These are phyloP conservation scores for Botrytis aclada DNA, from an alignment of 2,329 filamentous ascomycete species.

Conservation along the genomic window DNA sequence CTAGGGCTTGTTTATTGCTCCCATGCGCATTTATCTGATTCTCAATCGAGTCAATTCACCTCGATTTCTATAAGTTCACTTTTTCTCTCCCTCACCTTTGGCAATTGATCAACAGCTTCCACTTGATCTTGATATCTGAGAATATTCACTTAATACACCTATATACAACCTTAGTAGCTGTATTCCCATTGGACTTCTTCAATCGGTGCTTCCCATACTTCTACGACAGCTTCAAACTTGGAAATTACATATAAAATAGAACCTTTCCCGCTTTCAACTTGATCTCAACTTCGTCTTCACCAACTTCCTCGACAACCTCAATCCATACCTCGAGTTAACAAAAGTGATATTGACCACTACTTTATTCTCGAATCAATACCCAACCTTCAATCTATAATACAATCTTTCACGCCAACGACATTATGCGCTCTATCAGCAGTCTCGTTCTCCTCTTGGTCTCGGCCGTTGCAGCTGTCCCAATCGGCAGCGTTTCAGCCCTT, in stretches of 20 bases:
- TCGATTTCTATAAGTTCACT: background rate
- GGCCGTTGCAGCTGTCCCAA: slow-evolving; percentile 9
- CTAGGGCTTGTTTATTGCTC: background rate
- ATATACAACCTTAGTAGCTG: background rate
- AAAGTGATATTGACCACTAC: background rate
- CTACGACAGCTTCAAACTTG: background rate
- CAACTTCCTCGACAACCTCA: background rate
- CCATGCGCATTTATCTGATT: background rate
- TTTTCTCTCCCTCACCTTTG: background rate
- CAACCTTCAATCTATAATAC: background rate
- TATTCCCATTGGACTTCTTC: background rate
- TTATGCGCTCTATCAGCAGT: background rate
- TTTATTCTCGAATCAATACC: background rate
- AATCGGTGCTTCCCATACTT: background rate
- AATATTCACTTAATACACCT: background rate
- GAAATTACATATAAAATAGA: background rate
- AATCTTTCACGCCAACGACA: background rate
- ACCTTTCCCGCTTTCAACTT: background rate
- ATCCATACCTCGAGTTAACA: background rate
- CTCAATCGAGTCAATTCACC: background rate
- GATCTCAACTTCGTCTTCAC: background rate
- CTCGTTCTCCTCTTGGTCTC: slow-evolving; percentile 1
- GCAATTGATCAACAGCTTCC: background rate
- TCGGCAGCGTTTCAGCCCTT: background rate
- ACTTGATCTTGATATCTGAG: background rate